These are phyloP conservation scores for Leavenworthia alabamica DNA, from an alignment of 345 rosid genomes.

Conservation along the genomic window DNA sequence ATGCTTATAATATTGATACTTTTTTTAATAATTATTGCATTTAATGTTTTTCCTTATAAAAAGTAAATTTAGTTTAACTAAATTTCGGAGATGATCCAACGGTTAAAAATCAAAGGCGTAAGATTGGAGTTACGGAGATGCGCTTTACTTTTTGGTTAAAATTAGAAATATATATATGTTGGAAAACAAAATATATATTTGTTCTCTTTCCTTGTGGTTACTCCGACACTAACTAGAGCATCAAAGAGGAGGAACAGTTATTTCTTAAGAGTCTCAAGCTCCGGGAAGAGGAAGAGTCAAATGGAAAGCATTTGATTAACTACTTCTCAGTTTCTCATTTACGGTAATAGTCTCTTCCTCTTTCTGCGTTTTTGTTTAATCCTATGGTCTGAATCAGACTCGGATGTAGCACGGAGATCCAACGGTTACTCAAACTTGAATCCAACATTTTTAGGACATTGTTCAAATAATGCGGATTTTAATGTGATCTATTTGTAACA, in stretches of 20 bases:
- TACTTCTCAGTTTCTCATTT: not conserved
- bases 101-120: slow-evolving; percentile 17
- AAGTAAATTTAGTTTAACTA: not conserved
- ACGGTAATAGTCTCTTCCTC: not conserved
- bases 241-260: slow-evolving; percentile 3
- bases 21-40: not conserved
- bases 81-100: slow-evolving; percentile 13
- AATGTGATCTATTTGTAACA: slow-evolving; percentile 5
- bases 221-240: slow-evolving; percentile 8
- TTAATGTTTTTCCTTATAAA: not conserved
- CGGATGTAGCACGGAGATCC: slow-evolving; percentile 20
- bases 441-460: slow-evolving; percentile 10
- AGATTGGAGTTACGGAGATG: slow-evolving; percentile 19
- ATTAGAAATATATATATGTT: slow-evolving; percentile 13
- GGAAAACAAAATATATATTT: not conserved
- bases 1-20: not conserved
- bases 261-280: not conserved
- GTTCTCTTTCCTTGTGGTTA: slow-evolving; percentile 27
- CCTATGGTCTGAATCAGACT: slow-evolving; percentile 4
- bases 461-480: not conserved
- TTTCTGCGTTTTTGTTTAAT: too few relatives aligned
- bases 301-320: slow-evolving; percentile 14
- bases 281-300: not conserved
- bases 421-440: slow-evolving; percentile 9
- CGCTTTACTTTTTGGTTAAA: slow-evolving; percentile 19